phyloP scores from a whole-genome alignment of 1,284 basidiomycete genomes.

The Tremellales sp. region DNA sequence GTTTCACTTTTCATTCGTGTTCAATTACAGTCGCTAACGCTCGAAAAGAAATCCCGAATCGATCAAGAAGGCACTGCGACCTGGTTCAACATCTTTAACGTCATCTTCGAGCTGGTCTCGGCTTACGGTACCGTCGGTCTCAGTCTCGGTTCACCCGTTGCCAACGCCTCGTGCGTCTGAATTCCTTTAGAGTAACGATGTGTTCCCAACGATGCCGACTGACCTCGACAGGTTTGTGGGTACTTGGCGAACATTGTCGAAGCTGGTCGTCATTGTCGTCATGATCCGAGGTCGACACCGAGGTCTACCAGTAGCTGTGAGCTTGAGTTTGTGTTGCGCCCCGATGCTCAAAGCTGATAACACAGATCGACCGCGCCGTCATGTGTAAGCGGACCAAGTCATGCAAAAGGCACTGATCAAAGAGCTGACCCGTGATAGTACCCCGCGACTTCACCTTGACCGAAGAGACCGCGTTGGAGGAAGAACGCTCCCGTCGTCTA shows the following conservation, averaged over 20 bases:
- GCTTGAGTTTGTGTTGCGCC: slow-evolving; percentile 30
- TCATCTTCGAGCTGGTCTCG: slow-evolving; percentile 60
- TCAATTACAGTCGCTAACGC: not conserved
- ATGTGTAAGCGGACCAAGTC: slow-evolving; percentile 28
- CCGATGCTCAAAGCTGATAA: not conserved
- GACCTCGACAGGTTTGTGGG: slow-evolving; percentile 65
- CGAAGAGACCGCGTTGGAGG: slow-evolving; percentile 40
- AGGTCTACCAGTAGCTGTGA: slow-evolving; percentile 85
- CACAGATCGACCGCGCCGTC: slow-evolving; percentile 47
- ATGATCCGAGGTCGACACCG: slow-evolving; percentile 94
- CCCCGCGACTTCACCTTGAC: slow-evolving; percentile 42
- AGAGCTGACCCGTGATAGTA: slow-evolving; percentile 19
- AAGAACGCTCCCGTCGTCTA: slow-evolving; percentile 27
- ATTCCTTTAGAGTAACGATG: too few relatives aligned
- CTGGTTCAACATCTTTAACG: slow-evolving; percentile 76
- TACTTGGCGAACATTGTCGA: slow-evolving; percentile 72
- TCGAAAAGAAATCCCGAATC: slow-evolving; percentile 56
- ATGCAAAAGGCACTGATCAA: not conserved
- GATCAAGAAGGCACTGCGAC: slow-evolving; percentile 54
- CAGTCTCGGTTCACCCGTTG: slow-evolving; percentile 66
- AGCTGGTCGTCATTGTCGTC: slow-evolving; percentile 76
- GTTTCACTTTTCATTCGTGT: slow-evolving; percentile 15
- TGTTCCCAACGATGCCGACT: not conserved
- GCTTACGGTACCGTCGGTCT: slow-evolving; percentile 90
- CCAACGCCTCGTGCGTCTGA: slow-evolving; percentile 47